Percentiles rank a stretch among this genome's conserved stretches.
phyloP scores from a whole-genome alignment of 2,329 filamentous ascomycete genomes.

The Venturia asperata region DNA sequence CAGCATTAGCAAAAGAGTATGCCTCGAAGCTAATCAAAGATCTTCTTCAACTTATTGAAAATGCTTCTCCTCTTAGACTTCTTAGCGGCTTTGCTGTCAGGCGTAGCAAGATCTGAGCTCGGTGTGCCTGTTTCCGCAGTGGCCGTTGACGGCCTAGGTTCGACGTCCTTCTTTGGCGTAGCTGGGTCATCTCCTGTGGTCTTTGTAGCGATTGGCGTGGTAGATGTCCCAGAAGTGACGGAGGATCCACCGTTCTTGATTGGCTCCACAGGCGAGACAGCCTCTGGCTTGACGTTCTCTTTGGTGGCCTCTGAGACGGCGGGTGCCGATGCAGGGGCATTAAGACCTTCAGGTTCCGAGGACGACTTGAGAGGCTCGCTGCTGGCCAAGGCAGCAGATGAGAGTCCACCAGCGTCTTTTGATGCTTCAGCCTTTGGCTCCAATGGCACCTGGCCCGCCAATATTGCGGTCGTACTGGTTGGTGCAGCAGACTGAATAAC shows the following conservation, averaged over 20 bases:
- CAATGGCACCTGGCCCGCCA: conserved; percentile 40
- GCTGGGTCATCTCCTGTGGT: conserved; percentile 23
- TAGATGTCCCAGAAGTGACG: conserved; percentile 22
- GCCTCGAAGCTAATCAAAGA: conserved; percentile 28
- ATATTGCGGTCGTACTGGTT: conserved; percentile 39
- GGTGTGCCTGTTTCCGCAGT: conserved; percentile 25
- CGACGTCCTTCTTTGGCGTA: conserved; percentile 27
- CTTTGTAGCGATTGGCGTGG: conserved; percentile 20
- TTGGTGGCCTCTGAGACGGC: conserved; percentile 27
- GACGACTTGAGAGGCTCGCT: conserved; percentile 25
- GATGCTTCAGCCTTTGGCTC: conserved; percentile 29
- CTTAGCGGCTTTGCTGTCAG: conserved; percentile 36
- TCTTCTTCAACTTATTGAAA: conserved; percentile 45
- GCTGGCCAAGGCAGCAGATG: conserved; percentile 19
- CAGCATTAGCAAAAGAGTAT: background rate
- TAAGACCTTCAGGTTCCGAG: conserved; percentile 29
- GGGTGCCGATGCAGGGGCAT: conserved; percentile 31
- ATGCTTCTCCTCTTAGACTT: conserved; percentile 44
- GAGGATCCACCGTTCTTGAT: conserved; percentile 29
- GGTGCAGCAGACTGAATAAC: conserved; percentile 23
- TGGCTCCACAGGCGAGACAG: conserved; percentile 22
- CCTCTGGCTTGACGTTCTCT: conserved; percentile 7
- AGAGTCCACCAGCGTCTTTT: background rate
- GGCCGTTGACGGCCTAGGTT: conserved; percentile 24
- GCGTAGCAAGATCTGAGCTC: conserved; percentile 26